phyloP scores from a whole-genome alignment of 208 protist genomes.

The Lotmaria passim region DNA sequence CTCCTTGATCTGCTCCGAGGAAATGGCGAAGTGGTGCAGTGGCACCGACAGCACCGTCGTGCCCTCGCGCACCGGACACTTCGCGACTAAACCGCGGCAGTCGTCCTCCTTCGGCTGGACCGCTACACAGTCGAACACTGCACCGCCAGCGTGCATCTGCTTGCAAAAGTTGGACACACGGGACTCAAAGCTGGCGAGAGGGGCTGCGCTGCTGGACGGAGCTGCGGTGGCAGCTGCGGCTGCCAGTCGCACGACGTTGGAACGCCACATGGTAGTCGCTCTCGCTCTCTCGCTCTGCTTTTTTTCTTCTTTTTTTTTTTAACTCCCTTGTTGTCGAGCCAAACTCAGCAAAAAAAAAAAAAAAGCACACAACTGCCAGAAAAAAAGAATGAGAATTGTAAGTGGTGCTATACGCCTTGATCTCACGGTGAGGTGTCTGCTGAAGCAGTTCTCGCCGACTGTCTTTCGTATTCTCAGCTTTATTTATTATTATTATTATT shows the following conservation, averaged over 20 bases:
- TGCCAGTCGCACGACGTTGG: slow-evolving; percentile 10
- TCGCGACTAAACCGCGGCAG: slow-evolving; percentile 63
- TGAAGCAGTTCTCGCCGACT: no score
- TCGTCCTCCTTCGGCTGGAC: slow-evolving; percentile 41
- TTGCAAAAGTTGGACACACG: slow-evolving; percentile 37
- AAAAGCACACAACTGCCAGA: no score
- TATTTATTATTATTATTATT: no score
- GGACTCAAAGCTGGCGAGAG: slow-evolving; percentile 17
- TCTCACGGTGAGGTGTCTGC: no score
- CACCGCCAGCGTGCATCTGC: slow-evolving; percentile 29
- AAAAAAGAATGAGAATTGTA: no score
- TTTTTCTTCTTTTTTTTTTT: neutral
- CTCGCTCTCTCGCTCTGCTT: no score
- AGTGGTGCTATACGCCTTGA: no score
- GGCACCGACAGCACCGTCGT: slow-evolving; percentile 72
- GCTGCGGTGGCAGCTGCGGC: slow-evolving; percentile 11
- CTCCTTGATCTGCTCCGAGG: slow-evolving; percentile 40
- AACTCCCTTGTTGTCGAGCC: no score
- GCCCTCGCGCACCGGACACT: slow-evolving; percentile 50
- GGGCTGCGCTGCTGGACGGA: neutral
- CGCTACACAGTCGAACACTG: slow-evolving; percentile 51
- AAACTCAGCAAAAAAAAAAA: no score
- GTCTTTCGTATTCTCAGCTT: no score
- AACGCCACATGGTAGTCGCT: slow-evolving; percentile 30
- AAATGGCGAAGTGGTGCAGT: slow-evolving; percentile 46